Percentiles rank a stretch among this genome's conserved stretches.
These are phyloP conservation scores for Letharia lupina DNA, from an alignment of 495 filamentous ascomycete genomes.

Conservation along the genomic window DNA sequence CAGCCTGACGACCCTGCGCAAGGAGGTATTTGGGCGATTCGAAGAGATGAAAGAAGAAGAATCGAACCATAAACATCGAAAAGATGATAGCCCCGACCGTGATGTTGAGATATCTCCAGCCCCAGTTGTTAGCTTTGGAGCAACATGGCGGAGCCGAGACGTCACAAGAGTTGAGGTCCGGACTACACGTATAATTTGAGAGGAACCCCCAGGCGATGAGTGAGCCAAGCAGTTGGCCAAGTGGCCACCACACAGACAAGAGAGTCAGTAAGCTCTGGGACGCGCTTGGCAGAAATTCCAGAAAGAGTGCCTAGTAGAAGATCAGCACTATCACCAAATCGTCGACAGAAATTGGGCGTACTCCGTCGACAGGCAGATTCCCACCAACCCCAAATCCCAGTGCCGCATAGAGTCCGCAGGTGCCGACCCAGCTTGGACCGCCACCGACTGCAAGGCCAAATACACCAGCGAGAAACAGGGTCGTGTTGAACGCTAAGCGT, in stretches of 20 bases:
- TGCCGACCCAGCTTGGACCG: constrained; percentile 45
- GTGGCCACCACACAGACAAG: constrained; percentile 52
- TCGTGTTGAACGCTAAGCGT: constrained; percentile 51
- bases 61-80: constrained; percentile 58
- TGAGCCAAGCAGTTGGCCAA: constrained; percentile 46
- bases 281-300: constrained; percentile 50
- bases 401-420: constrained; percentile 40
- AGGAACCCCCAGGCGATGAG: constrained; percentile 50
- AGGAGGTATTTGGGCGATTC: constrained; percentile 79
- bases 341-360: background rate
- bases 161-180: constrained; percentile 32
- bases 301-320: constrained; percentile 45
- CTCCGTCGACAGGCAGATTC: constrained; percentile 42
- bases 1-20: constrained; percentile 58
- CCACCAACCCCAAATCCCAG: constrained; percentile 53
- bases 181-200: constrained; percentile 39
- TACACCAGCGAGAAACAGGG: constrained; percentile 45
- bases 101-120: constrained; percentile 73
- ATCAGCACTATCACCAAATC: constrained; percentile 2
- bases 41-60: constrained; percentile 68
- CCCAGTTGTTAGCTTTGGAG: constrained; percentile 56
- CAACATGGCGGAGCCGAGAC: constrained; percentile 41
- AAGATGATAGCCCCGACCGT: constrained; percentile 65
- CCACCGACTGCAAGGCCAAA: constrained; percentile 50
- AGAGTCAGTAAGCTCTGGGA: constrained; percentile 47